phyloP scores from a whole-genome alignment of 2,329 filamentous ascomycete species.

The Trichoderma aggressivum region DNA sequence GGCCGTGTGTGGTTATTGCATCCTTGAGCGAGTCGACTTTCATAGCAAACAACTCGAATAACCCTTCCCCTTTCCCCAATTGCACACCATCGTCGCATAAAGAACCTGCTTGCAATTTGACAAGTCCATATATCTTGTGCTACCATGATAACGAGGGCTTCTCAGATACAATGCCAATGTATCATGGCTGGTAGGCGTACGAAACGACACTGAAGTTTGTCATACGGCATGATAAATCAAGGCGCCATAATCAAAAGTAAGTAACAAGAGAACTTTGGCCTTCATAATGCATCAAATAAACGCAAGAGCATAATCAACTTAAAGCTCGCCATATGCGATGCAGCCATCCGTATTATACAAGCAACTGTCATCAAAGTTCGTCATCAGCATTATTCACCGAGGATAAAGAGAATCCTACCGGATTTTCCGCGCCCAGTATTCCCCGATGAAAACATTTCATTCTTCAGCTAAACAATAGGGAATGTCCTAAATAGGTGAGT shows the following conservation, averaged over 20 bases:
- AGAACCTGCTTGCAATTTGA: background rate
- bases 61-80: background rate
- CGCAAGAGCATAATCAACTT: background rate
- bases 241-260: background rate
- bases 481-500: background rate
- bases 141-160: background rate
- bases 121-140: background rate
- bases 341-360: background rate
- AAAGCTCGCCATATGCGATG: background rate
- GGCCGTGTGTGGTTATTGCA: background rate
- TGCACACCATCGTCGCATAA: background rate
- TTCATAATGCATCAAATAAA: background rate
- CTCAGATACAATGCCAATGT: background rate
- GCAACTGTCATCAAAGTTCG: background rate
- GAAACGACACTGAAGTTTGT: background rate
- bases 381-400: background rate
- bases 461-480: background rate
- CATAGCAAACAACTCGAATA: background rate
- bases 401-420: background rate
- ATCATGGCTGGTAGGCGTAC: background rate
- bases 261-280: fast-evolving
- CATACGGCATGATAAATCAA: background rate
- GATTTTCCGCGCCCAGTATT: background rate
- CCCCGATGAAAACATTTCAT: background rate
- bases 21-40: background rate